Base-by-base conservation (phyloP, 164 flowering plant species). In the Tetrastigma voinierianum region DNA sequence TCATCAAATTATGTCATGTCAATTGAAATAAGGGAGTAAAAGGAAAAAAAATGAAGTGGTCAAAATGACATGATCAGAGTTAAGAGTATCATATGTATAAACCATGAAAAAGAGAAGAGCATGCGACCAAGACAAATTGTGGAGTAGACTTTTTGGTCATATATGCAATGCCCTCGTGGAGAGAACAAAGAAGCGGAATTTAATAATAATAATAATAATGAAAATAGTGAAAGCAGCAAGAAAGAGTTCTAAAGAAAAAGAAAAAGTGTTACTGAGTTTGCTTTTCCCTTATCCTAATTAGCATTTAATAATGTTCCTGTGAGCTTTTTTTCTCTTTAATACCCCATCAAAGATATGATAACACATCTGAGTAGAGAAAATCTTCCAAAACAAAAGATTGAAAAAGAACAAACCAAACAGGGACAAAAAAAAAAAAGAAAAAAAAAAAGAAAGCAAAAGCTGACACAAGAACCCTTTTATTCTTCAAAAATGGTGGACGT, bases 401-500 rank as follows among this genome's bases (percentile, higher is more conserved):
- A 18, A 55, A 61, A 46, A 62, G 43, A 51, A 65, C 40, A 32
- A 32, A 7, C 40, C 40, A 32, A 32, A 32, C 40, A 32, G 40
- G 46, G 13, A n/a, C n/a, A n/a, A n/a, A n/a, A 65, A 56, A 20
- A 45, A 57, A 64, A 11, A 61, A 57, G 4, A 44, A 56, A 55
- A 17, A 17, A 57, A 18, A 65, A 51, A 68, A 64, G 67, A 72
- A 76, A 76, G 74, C 69, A 70, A 83, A 76, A 74, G 84, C 82
- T 83, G 82, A 73, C 74, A 61, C 14, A 72, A 51, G 66, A 70
- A 59, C 74, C 69, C 78, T 79, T 73, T 79, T 68, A 69, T 70
- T 79, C 69, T 77, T 71, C 66, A 67, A 32, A 78, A 67, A 69
- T 66, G 67, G 68, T 59, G 74, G 72, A 78, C 72, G 80, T 78